Base-by-base conservation (phyloP, 1,284 basidiomycete genomes). In the Fomes fomentarius region DNA sequence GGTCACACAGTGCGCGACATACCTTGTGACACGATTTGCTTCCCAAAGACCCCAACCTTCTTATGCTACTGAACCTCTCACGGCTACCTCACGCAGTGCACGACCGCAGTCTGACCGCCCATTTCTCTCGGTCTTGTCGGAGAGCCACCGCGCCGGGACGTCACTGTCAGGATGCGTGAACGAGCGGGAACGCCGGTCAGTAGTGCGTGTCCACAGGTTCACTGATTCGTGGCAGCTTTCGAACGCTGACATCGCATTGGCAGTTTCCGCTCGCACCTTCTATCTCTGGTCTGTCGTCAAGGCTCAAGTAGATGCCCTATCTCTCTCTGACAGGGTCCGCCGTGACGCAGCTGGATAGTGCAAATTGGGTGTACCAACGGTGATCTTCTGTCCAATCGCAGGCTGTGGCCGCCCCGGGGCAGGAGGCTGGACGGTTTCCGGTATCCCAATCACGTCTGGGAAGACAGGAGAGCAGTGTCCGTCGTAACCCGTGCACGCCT, bases 91-190 rank as follows among this genome's bases (percentile, higher is more conserved):
- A n/a, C n/a, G n/a, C n/a, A n/a, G n/a, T n/a, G n/a, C n/a, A n/a
- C n/a, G n/a, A n/a, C n/a, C n/a, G n/a, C n/a, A n/a, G n/a, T n/a
- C n/a, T n/a, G n/a, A n/a, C n/a, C n/a, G n/a, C n/a, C n/a, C n/a
- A 24, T 31, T 46, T 33, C 38, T 17, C 38, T 55, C 53, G 53
- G 53, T 33, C 43, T 35, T 21, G 47, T 55, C 53, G 53, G 53
- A 7, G 28, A 21, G 26, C 28, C 38, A 10, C 31, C 14, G 15
- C 19, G 11, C 43, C 28, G 47, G 53, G 9, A 24, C 22, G n/a
- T n/a, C n/a, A n/a, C n/a, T n/a, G n/a, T n/a, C n/a, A n/a, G n/a
- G 7, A 7, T 26, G 15, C 12, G 11, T 10, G 11, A 12, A 22
- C 31, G 25, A n/a, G 17, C 19, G 21, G 30, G 33, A 30, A 34